Conservation (phyloP, 2,329 filamentous ascomycete genomes). For the Trichoderma sp. region DNA sequence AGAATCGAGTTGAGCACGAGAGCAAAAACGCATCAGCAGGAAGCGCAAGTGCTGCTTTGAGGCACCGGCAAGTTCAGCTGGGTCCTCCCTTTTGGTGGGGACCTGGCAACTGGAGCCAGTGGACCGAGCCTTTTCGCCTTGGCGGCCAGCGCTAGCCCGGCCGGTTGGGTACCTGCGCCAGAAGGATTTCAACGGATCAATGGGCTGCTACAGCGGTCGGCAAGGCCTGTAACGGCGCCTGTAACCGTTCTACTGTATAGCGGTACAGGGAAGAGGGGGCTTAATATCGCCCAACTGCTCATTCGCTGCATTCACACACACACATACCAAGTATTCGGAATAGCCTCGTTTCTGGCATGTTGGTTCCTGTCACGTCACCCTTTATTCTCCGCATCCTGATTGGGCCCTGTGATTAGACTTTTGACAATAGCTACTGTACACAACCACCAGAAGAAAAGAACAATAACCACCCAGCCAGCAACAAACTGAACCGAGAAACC, state of each 20-base stretch:
- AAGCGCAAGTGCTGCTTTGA: not conserved
- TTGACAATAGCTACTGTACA: not conserved
- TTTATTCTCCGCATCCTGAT: not conserved
- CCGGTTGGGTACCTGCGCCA: not conserved
- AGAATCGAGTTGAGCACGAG: constrained; percentile 15
- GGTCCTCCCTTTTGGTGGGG: not conserved
- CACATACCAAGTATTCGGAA: not conserved
- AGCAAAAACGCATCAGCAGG: constrained; percentile 11
- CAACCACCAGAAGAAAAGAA: not conserved
- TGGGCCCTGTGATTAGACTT: not conserved
- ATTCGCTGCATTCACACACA: not conserved
- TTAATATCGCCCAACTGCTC: not conserved
- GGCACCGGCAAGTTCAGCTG: not conserved
- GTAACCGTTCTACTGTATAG: not conserved
- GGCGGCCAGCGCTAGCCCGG: not conserved
- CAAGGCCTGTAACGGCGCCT: not conserved
- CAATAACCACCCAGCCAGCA: not conserved
- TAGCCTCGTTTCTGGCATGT: not conserved
- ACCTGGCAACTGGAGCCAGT: not conserved
- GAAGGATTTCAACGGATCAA: not conserved
- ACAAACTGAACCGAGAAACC: not conserved
- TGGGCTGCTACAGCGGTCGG: not conserved
- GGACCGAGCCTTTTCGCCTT: not conserved
- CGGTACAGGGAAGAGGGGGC: not conserved
- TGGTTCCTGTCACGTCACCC: not conserved